Base-by-base conservation (phyloP, 2,329 filamentous ascomycete genomes). In the Hypoxylon sp. region DNA sequence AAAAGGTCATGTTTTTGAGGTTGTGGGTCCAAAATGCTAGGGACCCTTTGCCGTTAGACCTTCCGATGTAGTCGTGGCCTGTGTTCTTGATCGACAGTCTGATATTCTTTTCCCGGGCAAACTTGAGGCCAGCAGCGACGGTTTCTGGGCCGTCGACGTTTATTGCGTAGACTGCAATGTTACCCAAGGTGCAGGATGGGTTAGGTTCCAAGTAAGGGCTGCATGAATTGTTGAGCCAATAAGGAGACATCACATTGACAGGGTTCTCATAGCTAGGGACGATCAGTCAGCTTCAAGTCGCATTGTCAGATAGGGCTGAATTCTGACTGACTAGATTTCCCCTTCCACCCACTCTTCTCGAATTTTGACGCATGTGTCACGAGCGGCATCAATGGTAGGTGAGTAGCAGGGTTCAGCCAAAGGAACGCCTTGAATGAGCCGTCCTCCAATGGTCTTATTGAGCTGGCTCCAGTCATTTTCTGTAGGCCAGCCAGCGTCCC, bases 11-110 rank as follows among this genome's bases (percentile, higher is more conserved):
- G 14, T 64, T 45, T 63, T 77, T 75, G 14, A 78, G 64, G 54
- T 77, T 70, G 50, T 78, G 71, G 16, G 74, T 77, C 75, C 75
- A 75, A 12, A 78, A 34, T 8, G 68, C 68, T n/a, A 80, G 68
- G 2, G 73, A 71, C 9, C 76, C 74, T 5, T 67, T 63, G 9
- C 74, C 75, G 4, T 69, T 71, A 5, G 73, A 76, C 29, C 74
- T 67, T 2, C 78, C 75, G 5, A 77, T 63, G 46, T 74, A 80
- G 59, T 81, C 68, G 19, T 73, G 71, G 0, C 71, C 69, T 0
- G 71, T 72, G 21, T 72, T 70, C 25, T 70, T 71, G 41, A 73
- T 60, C 9, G 60, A 21, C 1, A 73, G 41, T 2, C 68, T 47
- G 27, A 71, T 59, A 27, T 70, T 69, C 19, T 67, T 64, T 12